Evolutionary conservation across 2,329 filamentous ascomycete genomes (phyloP), one percentile per base, ranked within the genome.

Genomic region (Colletotrichum plurivorum): DNA sequence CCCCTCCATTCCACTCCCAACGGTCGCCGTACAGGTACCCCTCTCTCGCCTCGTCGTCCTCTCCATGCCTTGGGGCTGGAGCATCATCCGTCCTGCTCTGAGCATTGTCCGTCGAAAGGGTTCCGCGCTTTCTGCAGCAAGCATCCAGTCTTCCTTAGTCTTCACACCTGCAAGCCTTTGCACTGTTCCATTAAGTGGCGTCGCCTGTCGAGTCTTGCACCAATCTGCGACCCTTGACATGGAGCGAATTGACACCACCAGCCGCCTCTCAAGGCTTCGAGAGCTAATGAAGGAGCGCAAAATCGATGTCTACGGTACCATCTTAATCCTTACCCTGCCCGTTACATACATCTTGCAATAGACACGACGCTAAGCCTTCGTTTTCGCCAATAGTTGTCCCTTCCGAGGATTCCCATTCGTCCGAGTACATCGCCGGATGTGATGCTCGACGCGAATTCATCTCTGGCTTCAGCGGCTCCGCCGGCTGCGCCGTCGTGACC

Each of bases 341-440:
- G 18, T 80, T 84, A 79, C 66, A 39, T 46, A 6, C 25, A 18
- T 54, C 1, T 49, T 49, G 46, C 46, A 49, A 1, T 20, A 8
- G 8, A 7, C 16, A 49, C 16, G 22, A 12, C 20, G n/a, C 20
- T 49, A n/a, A 22, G n/a, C 10, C n/a, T 18, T 6, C n/a, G 18
- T 5, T 49, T 63, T 53, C 22, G 61, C 56, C 46, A 41, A 63
- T 78, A 98, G 95, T 99, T 77, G 89, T 98, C 7, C 96, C 96
- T 0, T 98, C 95, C 41, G 96, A 98, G 88, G 96, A 99, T 80
- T 95, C 94, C 78, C 96, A 99, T 80, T 94, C 95, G 74, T 98
- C 95, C 73, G 96, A 99, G 84, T 99, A 99, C 81, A 98, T 98
- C 80, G 96, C 96, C 58, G 91, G 92, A n/a, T 97, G 94, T 79